These are phyloP conservation scores for Aristolochia contorta DNA, from an alignment of 164 flowering plant genomes.

Conservation along the genomic window DNA sequence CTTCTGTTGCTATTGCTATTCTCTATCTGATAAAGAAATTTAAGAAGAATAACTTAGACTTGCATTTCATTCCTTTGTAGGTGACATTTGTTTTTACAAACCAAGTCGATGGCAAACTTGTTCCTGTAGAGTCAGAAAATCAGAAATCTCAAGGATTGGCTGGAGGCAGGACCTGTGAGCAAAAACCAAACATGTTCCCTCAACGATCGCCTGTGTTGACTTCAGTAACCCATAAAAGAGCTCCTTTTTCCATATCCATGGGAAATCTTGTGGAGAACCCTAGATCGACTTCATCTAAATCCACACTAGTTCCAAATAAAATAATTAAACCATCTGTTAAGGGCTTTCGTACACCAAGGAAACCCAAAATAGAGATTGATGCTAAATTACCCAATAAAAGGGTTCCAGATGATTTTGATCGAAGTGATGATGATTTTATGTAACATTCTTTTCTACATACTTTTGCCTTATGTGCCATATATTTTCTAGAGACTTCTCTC, in stretches of 20 bases:
- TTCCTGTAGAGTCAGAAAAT: slow-evolving; percentile 56
- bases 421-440: slow-evolving; percentile 51
- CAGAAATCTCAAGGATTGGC: slow-evolving; percentile 19
- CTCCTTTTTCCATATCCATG: slow-evolving; percentile 19
- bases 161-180: slow-evolving; percentile 10
- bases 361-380: slow-evolving; percentile 19
- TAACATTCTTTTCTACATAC: slow-evolving; percentile 10
- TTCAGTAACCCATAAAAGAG: slow-evolving; percentile 1
- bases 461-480: neutral
- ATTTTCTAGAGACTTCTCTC: too few species aligned
- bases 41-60: too few species aligned
- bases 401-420: slow-evolving; percentile 18
- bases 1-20: too few species aligned
- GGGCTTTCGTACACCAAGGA: slow-evolving; percentile 19
- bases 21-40: too few species aligned
- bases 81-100: slow-evolving; percentile 94
- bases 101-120: slow-evolving; percentile 91
- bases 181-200: slow-evolving; percentile 4
- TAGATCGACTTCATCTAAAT: slow-evolving; percentile 14
- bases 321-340: slow-evolving; percentile 18
- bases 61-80: slow-evolving; percentile 23
- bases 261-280: slow-evolving; percentile 11
- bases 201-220: slow-evolving; percentile 4
- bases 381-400: slow-evolving; percentile 44
- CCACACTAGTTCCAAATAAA: slow-evolving; percentile 18